Conservation (phyloP, 2,329 filamentous ascomycete species). For the Penicillium sp. region DNA sequence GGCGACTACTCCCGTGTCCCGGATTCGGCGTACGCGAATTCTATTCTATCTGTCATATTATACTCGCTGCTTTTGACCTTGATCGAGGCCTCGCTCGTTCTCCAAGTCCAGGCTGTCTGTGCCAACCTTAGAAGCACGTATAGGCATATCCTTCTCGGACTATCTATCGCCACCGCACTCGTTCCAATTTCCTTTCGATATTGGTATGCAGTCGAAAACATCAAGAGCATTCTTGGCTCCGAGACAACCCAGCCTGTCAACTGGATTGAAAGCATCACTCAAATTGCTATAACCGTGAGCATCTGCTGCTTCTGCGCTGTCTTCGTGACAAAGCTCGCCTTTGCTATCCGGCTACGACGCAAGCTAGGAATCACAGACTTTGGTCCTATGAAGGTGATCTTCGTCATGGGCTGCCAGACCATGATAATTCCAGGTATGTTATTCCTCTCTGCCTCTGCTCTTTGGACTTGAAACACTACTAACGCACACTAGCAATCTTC, state of each 20-base stretch:
- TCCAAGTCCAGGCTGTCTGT: slow-evolving; percentile 69
- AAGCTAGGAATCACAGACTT: slow-evolving; percentile 64
- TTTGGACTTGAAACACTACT: background rate
- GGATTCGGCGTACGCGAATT: slow-evolving; percentile 49
- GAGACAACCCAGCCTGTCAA: slow-evolving; percentile 34
- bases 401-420: slow-evolving; percentile 71
- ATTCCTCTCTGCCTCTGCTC: background rate
- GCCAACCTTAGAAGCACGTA: slow-evolving; percentile 53
- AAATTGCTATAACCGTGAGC: slow-evolving; percentile 59
- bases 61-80: slow-evolving; percentile 59
- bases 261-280: slow-evolving; percentile 51
- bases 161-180: slow-evolving; percentile 56
- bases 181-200: slow-evolving; percentile 60
- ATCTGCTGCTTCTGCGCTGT: slow-evolving; percentile 68
- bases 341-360: slow-evolving; percentile 61
- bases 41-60: slow-evolving; percentile 55
- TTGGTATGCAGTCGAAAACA: slow-evolving; percentile 56
- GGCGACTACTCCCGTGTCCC: slow-evolving; percentile 60
- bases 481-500: slow-evolving; percentile 58
- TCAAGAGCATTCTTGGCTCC: slow-evolving; percentile 43
- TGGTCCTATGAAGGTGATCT: slow-evolving; percentile 69
- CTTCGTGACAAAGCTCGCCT: slow-evolving; percentile 65
- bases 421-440: slow-evolving; percentile 65
- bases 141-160: slow-evolving; percentile 50
- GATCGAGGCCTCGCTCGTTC: slow-evolving; percentile 63